Base-by-base conservation (phyloP, 805 yeast species). In the Metschnikowia matae region DNA sequence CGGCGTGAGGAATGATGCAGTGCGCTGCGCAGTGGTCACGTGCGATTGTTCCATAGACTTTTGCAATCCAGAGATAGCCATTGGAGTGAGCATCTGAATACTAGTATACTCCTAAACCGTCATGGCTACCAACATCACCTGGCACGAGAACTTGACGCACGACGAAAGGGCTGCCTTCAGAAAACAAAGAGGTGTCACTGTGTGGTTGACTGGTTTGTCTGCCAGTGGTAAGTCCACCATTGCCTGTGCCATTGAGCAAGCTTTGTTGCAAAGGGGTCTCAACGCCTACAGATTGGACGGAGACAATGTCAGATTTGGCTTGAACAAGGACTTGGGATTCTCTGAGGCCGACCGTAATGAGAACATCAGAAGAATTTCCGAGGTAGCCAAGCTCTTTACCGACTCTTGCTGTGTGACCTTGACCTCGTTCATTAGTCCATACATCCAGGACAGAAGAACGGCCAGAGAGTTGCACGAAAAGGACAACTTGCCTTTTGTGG, bases 211-310 rank as follows among this genome's bases (percentile, higher is more conserved):
- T 13, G 98, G 98, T 4, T 77, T 92, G 54, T 87, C 96, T 57
- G 98, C 97, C 8, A 86, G 96, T 46, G 98, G 98, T 52, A 92
- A 92, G 69, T 83, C 90, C 62, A 92, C 97, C 44, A 86, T 92
- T 63, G 97, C 97, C 0, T 88, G 96, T 67, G 97, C 96, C 7
- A 76, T 92, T 48, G 98, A 92, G 70, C 94, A 88, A 71, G 74
- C 81, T 45, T 73, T 92, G 50, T 76, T 92, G 55, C 81, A 84
- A 59, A 78, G 80, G 58, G 84, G 85, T 29, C 69, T 86, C 57
- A 79, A 82, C 56, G 80, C 96, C 18, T 92, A 92, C 74, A 83
- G 98, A 67, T 75, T 92, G 57, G 98, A 92, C 66, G 98, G 91
- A 61, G 98, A 92, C 71, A 92, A 92, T 68, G 80, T 92, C 60